Evolutionary conservation across 169 alveolate species (phyloP).

Genomic region (Cryptosporidium parvum): DNA sequence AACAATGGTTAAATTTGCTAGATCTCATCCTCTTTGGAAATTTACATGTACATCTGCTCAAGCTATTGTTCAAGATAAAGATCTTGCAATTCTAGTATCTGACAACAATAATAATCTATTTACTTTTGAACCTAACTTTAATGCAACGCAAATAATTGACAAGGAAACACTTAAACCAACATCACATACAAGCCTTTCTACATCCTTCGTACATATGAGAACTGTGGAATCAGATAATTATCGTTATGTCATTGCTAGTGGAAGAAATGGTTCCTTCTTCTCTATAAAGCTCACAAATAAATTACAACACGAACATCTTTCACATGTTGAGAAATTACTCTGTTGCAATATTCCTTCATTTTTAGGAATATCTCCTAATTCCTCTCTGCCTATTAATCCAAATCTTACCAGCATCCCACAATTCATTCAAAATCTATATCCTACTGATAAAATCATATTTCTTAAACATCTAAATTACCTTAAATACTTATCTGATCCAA

Average conservation of each 20-base stretch:
- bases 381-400: neutral
- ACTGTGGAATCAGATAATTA: conserved; percentile 9
- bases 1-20: conserved; percentile 71
- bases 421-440: conserved; percentile 30
- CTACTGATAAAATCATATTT: conserved; percentile 36
- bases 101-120: conserved; percentile 46
- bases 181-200: conserved; percentile 21
- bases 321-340: conserved; percentile 14
- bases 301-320: conserved; percentile 14
- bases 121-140: conserved; percentile 41
- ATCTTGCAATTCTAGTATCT: conserved; percentile 54
- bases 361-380: conserved; percentile 7
- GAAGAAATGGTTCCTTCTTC: conserved; percentile 57
- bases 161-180: conserved; percentile 65
- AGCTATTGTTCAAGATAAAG: conserved; percentile 29
- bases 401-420: conserved; percentile 28
- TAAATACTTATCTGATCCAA: conserved; percentile 53
- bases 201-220: conserved; percentile 59
- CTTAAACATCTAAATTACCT: conserved; percentile 10
- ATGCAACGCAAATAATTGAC: conserved; percentile 66
- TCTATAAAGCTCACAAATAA: conserved; percentile 10
- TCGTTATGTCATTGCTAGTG: conserved; percentile 55
- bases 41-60: conserved; percentile 75
- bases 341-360: conserved; percentile 44
- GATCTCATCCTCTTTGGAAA: conserved; percentile 74